Evolutionary conservation across 768 basidiomycete species (phyloP), one percentile per base, ranked within the genome.

Genomic region (Kwoniella sp.): DNA sequence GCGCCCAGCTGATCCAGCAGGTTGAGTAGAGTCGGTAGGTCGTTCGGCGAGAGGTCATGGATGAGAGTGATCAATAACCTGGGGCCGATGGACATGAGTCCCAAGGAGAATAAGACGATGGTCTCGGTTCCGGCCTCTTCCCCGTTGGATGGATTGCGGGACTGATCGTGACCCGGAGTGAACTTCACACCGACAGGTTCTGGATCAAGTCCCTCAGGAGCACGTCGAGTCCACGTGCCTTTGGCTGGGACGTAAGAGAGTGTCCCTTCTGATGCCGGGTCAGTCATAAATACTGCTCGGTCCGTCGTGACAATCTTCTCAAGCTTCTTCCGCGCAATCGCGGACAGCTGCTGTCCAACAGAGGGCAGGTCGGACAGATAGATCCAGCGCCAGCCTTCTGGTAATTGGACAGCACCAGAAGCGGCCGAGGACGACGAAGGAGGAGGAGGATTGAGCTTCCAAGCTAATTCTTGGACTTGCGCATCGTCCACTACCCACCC

Each of bases 401-500:
- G 29, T 25, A 68, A 23, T 13, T 22, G 53, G 29, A 31, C 20
- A 25, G 51, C 3, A 2, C 11, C 2, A 2, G 47, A 37, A 5
- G 15, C 23, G 4, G 53, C 4, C 23, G 34, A 34, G 34, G 5
- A 34, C 7, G 34, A 45, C 9, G 11, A 11, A 5, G 51, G 45
- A 12, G 37, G 26, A 30, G 58, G 48, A 29, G 61, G 67, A 4
- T 45, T 17, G 20, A 69, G 26, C 23, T 64, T 65, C 74, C 74
- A 76, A 0, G 64, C 41, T 8, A 73, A 15, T 50, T 76, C 70
- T 20, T 37, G 45, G 26, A 55, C 31, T 31, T 68, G 48, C 13
- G 47, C 29, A n/a, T 68, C 58, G 4, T 30, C 7, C 4, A 71
- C 71, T 9, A 67, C 61, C 75, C 75, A 76, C 23, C 75, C 75